A percentile compares a stretch with the other conserved stretches of the same genome.
phyloP scores from a whole-genome alignment of 306 rosid genomes.

The Rosa lucieae region DNA sequence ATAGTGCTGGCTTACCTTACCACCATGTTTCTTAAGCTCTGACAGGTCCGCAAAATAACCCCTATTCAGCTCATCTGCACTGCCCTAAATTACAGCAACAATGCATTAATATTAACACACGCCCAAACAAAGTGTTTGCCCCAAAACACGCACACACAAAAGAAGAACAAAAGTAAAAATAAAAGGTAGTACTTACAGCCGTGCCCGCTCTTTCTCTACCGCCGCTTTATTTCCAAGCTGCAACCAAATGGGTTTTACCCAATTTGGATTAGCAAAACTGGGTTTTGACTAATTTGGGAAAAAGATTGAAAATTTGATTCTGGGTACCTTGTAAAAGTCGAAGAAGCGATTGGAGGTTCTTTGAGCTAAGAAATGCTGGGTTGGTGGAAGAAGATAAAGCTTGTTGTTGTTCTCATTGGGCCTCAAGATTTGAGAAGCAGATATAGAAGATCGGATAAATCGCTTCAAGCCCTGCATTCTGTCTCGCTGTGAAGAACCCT shows the following conservation, averaged over 20 bases:
- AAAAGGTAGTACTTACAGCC: constrained; percentile 58
- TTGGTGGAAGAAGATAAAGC: constrained; percentile 33
- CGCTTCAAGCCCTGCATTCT: constrained; percentile 55
- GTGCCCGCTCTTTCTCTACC: constrained; percentile 74
- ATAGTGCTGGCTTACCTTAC: constrained; percentile 67
- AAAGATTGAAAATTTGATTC: not conserved
- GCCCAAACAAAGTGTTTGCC: not conserved
- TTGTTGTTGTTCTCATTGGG: constrained; percentile 28
- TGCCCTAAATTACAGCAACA: constrained; percentile 49
- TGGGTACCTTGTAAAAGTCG: constrained; percentile 67
- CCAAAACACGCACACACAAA: not conserved
- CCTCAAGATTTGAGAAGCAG: constrained; percentile 26
- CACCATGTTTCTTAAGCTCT: constrained; percentile 77
- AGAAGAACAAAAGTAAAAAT: not conserved
- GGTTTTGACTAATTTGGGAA: not conserved
- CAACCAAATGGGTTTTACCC: constrained; percentile 15
- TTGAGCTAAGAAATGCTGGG: constrained; percentile 54
- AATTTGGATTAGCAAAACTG: constrained; percentile 3
- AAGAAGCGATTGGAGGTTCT: constrained; percentile 71
- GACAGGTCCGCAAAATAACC: constrained; percentile 80
- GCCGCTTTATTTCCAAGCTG: constrained; percentile 71
- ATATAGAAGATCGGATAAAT: constrained; percentile 35
- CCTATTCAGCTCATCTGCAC: constrained; percentile 84
- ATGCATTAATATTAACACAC: constrained; percentile 22
- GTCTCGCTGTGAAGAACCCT: not conserved